Evolutionary conservation across 768 basidiomycete genomes (phyloP), one percentile per base, ranked within the genome.

Genomic region (Kwoniella dendrophila): DNA sequence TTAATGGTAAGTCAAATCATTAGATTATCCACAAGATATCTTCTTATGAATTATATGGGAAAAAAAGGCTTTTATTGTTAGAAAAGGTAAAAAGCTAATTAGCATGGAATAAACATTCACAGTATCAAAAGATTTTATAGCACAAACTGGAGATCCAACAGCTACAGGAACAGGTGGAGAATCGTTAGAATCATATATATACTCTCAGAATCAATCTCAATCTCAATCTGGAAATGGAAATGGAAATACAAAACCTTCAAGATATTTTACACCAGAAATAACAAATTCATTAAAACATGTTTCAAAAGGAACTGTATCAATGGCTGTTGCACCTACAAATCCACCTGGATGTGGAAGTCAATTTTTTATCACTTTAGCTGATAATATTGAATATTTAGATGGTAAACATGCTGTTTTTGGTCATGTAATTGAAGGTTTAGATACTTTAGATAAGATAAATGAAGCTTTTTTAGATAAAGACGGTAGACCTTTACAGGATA

Each of bases 71-170:
- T 29, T 12, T 5, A 24, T 24, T n/a, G 43, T 44, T 38, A 8
- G 8, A 38, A 38, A 38, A 38, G 8, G 36, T 8, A 18, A 38
- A 38, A 38, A 8, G 36, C 36, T 38, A 38, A 38, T 38, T 8
- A 8, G 8, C 36, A 38, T 38, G 36, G 18, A 38, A n/a, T n/a
- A n/a, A n/a, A n/a, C n/a, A n/a, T n/a, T 18, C 36, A 63, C 63
- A 96, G 93, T 99, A 8, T 93, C 93, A 38, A 96, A 95, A 80
- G 92, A 97, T 76, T 99, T 99, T 69, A 84, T 99, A 53, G 94
- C 94, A 11, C 96, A 98, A 79, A 84, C 86, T 0, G 96, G 96
- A n/a, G 96, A 99, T 71, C 96, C 95, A 5, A 88, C 90, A 18
- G 95, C 94, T 6, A 90, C 90, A 1, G 95, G 96, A 20, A 92